Conservation (phyloP, 106 monocot species). For the Allium sativum region DNA sequence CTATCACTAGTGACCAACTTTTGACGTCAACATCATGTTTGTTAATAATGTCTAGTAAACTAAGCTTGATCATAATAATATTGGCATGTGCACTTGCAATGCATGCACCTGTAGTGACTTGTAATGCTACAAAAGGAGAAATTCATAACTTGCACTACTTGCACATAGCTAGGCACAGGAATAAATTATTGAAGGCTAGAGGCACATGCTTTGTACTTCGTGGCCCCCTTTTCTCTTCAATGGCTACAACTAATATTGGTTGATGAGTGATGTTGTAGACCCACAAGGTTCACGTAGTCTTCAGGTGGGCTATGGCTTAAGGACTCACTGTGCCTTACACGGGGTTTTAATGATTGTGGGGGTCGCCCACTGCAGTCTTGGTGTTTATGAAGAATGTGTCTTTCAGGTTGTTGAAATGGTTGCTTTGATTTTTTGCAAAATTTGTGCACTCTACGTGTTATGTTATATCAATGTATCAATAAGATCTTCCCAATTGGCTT, state of each 20-base stretch:
- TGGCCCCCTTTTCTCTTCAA: conserved; percentile 38
- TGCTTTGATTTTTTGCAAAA: neutral
- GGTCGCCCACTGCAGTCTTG: conserved; percentile 28
- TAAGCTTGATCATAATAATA: neutral
- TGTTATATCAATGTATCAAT: neutral
- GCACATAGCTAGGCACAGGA: neutral
- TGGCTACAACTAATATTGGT: conserved; percentile 60
- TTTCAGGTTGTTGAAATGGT: conserved; percentile 24
- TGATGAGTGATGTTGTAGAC: conserved; percentile 29
- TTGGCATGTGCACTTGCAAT: conserved; percentile 1
- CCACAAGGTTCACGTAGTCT: conserved; percentile 31
- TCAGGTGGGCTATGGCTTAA: conserved; percentile 19
- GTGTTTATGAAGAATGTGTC: conserved; percentile 29
- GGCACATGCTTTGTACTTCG: conserved; percentile 20
- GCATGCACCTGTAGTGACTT: neutral
- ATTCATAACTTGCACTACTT: neutral
- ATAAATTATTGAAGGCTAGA: conserved; percentile 11
- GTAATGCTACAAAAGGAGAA: neutral
- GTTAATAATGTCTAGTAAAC: neutral
- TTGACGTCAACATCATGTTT: neutral
- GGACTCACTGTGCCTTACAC: conserved; percentile 37
- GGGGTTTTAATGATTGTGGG: conserved; percentile 43
- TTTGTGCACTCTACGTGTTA: too few species aligned
- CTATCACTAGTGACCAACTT: too few species aligned
- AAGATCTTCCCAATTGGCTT: neutral